These are phyloP conservation scores for Xerocomus spinulosus DNA, from an alignment of 768 basidiomycete species.

Conservation along the genomic window DNA sequence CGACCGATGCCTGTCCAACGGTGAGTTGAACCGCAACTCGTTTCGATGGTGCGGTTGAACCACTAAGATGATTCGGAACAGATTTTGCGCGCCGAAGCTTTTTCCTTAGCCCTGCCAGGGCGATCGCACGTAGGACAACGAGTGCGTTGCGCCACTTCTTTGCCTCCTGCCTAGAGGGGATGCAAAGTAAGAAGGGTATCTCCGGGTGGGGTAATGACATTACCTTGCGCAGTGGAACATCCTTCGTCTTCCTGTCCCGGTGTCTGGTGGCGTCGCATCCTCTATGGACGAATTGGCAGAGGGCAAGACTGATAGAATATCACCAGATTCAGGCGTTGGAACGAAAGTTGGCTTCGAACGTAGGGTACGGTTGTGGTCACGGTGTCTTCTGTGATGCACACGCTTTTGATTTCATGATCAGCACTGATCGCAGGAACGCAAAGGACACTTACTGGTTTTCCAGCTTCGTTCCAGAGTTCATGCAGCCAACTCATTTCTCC, in stretches of 20 bases:
- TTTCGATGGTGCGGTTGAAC: not conserved
- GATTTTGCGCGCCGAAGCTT: conserved; percentile 22
- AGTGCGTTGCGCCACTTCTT: conserved; percentile 7
- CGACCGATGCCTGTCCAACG: too few relatives aligned
- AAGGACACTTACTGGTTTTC: conserved; percentile 14
- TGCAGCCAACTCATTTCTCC: conserved; percentile 18
- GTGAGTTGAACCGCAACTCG: too few relatives aligned
- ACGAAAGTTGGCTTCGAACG: conserved; percentile 11
- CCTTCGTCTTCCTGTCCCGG: conserved; percentile 9
- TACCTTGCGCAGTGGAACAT: conserved; percentile 23
- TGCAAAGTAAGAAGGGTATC: not conserved
- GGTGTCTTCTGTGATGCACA: conserved; percentile 20
- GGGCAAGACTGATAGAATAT: not conserved
- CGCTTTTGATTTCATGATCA: conserved; percentile 16
- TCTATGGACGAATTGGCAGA: conserved; percentile 3
- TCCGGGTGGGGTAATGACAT: too few relatives aligned
- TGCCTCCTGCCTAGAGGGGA: conserved; percentile 5
- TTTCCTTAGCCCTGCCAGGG: conserved; percentile 17
- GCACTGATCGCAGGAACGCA: not conserved
- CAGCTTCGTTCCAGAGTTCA: conserved; percentile 26
- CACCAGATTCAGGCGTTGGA: conserved; percentile 8
- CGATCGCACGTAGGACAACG: conserved; percentile 8
- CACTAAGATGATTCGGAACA: conserved; percentile 20
- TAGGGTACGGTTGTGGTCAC: not conserved
- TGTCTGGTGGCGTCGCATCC: not conserved